A percentile compares a stretch with the other conserved stretches of the same genome.
Evolutionary conservation across 2,329 filamentous ascomycete species (phyloP).

Genomic region (Colletotrichum scovillei): DNA sequence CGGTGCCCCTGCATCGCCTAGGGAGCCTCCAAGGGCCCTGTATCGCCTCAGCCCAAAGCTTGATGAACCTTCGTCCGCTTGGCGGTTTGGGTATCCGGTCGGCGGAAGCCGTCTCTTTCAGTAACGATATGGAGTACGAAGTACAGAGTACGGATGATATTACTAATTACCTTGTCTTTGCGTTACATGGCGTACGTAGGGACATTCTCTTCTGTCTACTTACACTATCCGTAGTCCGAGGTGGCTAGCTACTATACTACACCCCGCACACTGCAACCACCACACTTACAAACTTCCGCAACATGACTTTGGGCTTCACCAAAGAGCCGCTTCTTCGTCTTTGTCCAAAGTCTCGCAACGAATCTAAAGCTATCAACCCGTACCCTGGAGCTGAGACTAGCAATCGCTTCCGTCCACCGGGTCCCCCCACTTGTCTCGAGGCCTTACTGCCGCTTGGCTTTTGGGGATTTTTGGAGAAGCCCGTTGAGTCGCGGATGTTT

Average conservation of each 20-base stretch:
- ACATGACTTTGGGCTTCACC: neutral
- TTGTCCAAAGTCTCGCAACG: neutral
- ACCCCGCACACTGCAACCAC: slow-evolving; percentile 21
- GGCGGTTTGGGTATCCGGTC: slow-evolving; percentile 18
- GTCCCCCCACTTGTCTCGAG: neutral
- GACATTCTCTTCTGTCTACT: neutral
- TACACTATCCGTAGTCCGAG: neutral
- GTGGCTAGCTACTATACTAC: neutral
- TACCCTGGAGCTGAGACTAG: neutral
- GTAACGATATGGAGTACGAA: neutral
- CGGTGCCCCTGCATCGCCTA: neutral
- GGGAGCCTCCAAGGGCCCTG: neutral
- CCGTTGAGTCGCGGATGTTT: neutral
- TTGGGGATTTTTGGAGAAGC: slow-evolving; percentile 18
- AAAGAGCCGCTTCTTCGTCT: neutral
- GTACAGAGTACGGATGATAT: too few relatives aligned
- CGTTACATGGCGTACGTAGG: neutral
- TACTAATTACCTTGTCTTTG: neutral
- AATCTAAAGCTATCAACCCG: neutral
- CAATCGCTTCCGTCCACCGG: neutral
- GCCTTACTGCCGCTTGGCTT: neutral
- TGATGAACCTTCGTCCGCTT: slow-evolving; percentile 22
- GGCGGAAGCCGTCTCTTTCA: neutral
- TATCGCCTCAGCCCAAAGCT: slow-evolving; percentile 26
- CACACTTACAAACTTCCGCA: neutral